A percentile compares a stretch with the other conserved stretches of the same genome.
phyloP scores from a whole-genome alignment of 192 early-diverging fungal species.

The Chytriomyces sp. region DNA sequence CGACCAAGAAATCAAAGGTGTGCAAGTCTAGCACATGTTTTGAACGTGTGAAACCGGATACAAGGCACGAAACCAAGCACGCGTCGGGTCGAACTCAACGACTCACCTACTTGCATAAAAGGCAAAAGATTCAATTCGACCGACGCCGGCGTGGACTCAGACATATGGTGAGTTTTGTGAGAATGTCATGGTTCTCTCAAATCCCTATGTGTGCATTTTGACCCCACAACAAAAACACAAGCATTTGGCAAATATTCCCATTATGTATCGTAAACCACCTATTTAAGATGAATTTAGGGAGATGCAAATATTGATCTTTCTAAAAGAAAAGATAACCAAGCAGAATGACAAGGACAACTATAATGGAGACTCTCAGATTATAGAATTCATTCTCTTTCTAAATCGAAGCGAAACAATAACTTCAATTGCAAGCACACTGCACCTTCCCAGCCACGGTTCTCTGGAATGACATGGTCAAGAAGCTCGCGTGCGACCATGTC shows the following conservation, averaged over 20 bases:
- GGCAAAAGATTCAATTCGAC: slow-evolving; percentile 45
- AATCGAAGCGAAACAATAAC: too few species aligned
- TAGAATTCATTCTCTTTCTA: too few species aligned
- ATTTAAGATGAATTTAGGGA: too few species aligned
- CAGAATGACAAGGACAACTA: too few species aligned
- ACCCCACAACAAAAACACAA: slow-evolving; percentile 68
- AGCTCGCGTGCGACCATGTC: slow-evolving; percentile 73
- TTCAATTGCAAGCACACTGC: too few species aligned
- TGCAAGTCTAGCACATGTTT: neutral
- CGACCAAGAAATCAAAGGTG: slow-evolving; percentile 5
- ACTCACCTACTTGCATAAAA: slow-evolving; percentile 52
- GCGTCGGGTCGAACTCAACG: slow-evolving; percentile 50
- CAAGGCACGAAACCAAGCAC: slow-evolving; percentile 58
- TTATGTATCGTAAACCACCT: too few species aligned
- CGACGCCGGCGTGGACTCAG: slow-evolving; percentile 31
- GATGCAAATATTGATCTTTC: too few species aligned
- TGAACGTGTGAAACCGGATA: slow-evolving; percentile 45
- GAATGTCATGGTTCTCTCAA: slow-evolving; percentile 65
- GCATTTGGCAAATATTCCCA: too few species aligned
- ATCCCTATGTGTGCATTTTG: slow-evolving; percentile 62
- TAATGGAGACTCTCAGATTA: too few species aligned
- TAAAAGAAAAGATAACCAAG: too few species aligned
- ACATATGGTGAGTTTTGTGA: slow-evolving; percentile 54
- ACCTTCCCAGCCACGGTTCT: too few species aligned
- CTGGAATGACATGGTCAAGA: slow-evolving; percentile 46